Percentiles rank a stretch among this genome's conserved stretches.
phyloP scores from a whole-genome alignment of 176 grass and related monocot species.

The Chloris gayana region DNA sequence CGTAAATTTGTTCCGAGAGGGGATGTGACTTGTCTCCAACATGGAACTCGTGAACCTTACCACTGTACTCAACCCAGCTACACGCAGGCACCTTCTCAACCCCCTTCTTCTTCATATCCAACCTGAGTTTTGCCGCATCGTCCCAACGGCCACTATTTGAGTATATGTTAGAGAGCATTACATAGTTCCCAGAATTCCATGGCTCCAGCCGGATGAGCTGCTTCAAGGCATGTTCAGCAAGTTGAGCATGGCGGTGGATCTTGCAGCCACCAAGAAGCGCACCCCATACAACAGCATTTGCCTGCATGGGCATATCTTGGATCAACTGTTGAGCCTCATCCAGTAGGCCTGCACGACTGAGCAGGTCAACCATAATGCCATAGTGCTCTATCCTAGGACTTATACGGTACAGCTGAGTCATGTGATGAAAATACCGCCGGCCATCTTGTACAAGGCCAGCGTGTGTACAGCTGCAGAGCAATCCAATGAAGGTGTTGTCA shows the following conservation, averaged over 20 bases:
- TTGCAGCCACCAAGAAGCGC: conserved; percentile 72
- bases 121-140: conserved; percentile 59
- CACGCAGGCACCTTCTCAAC: conserved; percentile 56
- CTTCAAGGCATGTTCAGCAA: conserved; percentile 62
- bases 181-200: conserved; percentile 69
- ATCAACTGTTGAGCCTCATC: conserved; percentile 58
- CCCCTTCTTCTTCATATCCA: conserved; percentile 53
- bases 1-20: conserved; percentile 47
- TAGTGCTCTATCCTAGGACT: conserved; percentile 67
- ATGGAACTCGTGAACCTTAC: conserved; percentile 59
- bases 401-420: conserved; percentile 46
- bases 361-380: conserved; percentile 71
- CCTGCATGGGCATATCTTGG: conserved; percentile 59
- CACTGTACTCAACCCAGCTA: conserved; percentile 70
- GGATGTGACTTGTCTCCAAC: conserved; percentile 66
- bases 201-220: conserved; percentile 62
- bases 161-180: conserved; percentile 75
- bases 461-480: conserved; percentile 71
- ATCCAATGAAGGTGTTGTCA: conserved; percentile 65
- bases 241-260: conserved; percentile 40
- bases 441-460: conserved; percentile 69
- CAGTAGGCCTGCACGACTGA: conserved; percentile 64
- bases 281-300: conserved; percentile 70
- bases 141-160: conserved; percentile 60
- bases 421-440: conserved; percentile 47